A percentile compares a stretch with the other conserved stretches of the same genome.
These are phyloP conservation scores for Balamuthia mandrillaris DNA, from an alignment of 208 protist species.

Conservation along the genomic window DNA sequence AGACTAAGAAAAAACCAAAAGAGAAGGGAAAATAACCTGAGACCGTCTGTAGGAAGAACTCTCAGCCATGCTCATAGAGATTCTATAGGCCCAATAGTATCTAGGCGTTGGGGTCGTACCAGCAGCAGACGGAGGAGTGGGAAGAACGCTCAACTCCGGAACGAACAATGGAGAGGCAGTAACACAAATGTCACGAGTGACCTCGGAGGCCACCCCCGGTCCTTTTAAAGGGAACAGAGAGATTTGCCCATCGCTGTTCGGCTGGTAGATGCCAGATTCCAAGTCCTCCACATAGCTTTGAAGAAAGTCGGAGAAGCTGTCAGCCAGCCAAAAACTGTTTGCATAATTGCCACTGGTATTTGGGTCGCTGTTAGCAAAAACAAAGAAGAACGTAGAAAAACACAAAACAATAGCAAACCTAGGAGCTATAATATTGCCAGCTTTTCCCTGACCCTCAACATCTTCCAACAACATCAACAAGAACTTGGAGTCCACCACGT, in stretches of 20 bases:
- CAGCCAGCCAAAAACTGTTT: too few relatives aligned
- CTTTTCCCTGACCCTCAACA: not conserved
- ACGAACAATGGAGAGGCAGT: conserved; percentile 1
- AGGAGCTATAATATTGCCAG: conserved; percentile 27
- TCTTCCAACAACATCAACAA: conserved; percentile 9
- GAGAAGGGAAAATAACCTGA: not conserved
- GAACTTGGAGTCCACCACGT: not conserved
- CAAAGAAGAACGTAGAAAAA: too few relatives aligned
- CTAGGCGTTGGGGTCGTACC: too few relatives aligned
- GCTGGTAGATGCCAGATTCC: too few relatives aligned
- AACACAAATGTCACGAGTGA: not conserved
- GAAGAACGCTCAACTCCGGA: conserved; percentile 1
- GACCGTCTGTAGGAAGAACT: not conserved
- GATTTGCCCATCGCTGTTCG: too few relatives aligned
- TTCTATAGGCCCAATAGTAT: conserved; percentile 37
- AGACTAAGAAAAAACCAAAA: not conserved
- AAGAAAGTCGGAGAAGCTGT: too few relatives aligned
- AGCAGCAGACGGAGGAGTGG: not conserved
- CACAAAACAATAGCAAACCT: too few relatives aligned
- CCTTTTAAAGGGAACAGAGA: not conserved
- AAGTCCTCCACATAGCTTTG: too few relatives aligned
- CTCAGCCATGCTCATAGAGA: conserved; percentile 6
- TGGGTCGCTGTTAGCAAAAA: too few relatives aligned
- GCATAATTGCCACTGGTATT: too few relatives aligned
- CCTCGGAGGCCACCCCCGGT: not conserved